Evolutionary conservation across 371 early-diverging fungal genomes (phyloP).

Genomic region (Massospora cicadina): DNA sequence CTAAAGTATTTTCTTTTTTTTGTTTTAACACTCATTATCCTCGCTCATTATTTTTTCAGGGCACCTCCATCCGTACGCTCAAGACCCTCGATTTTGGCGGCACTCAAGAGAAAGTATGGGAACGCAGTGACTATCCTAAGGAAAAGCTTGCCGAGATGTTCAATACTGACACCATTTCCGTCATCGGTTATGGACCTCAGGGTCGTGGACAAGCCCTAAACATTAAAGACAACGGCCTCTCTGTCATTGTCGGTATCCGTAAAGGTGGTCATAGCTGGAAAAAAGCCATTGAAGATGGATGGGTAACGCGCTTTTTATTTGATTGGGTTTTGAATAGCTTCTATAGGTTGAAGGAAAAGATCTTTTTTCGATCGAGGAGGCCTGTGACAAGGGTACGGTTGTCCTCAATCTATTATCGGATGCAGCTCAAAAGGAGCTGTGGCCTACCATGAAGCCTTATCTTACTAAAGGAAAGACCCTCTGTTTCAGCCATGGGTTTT

Average conservation of each 20-base stretch:
- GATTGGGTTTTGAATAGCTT: conserved; percentile 14
- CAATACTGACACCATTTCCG: conserved; percentile 83
- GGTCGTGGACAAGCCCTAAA: conserved; percentile 93
- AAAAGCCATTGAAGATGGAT: conserved; percentile 86
- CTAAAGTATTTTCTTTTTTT: not conserved
- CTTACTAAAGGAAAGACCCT: conserved; percentile 94
- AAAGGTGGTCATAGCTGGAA: conserved; percentile 82
- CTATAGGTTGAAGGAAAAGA: conserved; percentile 76
- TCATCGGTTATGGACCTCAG: conserved; percentile 95
- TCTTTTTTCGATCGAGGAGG: conserved; percentile 85
- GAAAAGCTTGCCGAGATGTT: conserved; percentile 82
- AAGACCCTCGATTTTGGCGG: conserved; percentile 94
- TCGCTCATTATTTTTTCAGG: no score
- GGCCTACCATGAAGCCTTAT: conserved; percentile 75
- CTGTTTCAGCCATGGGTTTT: conserved; percentile 96
- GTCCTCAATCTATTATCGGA: conserved; percentile 93
- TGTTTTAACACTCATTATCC: not conserved
- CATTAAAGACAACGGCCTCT: conserved; percentile 89
- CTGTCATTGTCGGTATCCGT: conserved; percentile 89
- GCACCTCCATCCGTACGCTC: conserved; percentile 23
- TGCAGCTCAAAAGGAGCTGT: conserved; percentile 85
- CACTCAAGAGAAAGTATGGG: conserved; percentile 79
- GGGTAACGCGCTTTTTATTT: conserved; percentile 25
- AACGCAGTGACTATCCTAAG: conserved; percentile 84
- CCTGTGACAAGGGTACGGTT: conserved; percentile 74